Conservation (phyloP, 345 rosid species). For the Brassica rapa region DNA sequence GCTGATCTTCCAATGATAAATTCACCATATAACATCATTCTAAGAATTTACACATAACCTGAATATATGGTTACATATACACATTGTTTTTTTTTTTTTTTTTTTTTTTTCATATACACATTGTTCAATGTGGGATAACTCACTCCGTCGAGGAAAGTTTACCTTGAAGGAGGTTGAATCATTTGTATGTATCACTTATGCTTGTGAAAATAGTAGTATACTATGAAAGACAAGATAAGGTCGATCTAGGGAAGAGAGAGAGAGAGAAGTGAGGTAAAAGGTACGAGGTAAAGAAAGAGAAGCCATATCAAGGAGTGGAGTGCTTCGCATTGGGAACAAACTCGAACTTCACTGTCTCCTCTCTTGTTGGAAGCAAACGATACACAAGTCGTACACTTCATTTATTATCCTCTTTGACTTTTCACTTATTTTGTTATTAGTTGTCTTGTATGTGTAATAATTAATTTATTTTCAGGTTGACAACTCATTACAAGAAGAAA, state of each 20-base stretch:
- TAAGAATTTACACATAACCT: background rate
- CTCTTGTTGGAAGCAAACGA: conserved; percentile 34
- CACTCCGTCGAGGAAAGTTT: conserved; percentile 2
- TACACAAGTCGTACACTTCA: conserved; percentile 32
- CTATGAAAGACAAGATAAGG: conserved; percentile 26
- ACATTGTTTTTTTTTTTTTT: too few relatives aligned
- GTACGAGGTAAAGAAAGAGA: conserved; percentile 40
- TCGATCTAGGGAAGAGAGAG: conserved; percentile 29
- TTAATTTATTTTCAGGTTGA: background rate
- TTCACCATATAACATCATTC: background rate
- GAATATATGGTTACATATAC: background rate
- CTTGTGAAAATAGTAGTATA: conserved; percentile 11
- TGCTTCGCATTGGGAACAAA: conserved; percentile 41
- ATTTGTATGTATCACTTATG: conserved; percentile 3
- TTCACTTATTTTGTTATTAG: background rate
- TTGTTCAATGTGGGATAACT: background rate
- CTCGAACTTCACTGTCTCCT: conserved; percentile 35
- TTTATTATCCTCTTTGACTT: conserved; percentile 41
- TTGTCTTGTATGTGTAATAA: background rate
- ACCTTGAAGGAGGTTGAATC: background rate
- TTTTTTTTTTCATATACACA: too few relatives aligned
- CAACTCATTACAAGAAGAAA: conserved; percentile 7
- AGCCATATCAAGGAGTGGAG: conserved; percentile 42
- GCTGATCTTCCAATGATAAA: background rate
- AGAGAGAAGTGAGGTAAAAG: conserved; percentile 26